A percentile compares a stretch with the other conserved stretches of the same genome.
These are phyloP conservation scores for Miamiensis avidus DNA, from an alignment of 169 alveolate species.

Conservation along the genomic window DNA sequence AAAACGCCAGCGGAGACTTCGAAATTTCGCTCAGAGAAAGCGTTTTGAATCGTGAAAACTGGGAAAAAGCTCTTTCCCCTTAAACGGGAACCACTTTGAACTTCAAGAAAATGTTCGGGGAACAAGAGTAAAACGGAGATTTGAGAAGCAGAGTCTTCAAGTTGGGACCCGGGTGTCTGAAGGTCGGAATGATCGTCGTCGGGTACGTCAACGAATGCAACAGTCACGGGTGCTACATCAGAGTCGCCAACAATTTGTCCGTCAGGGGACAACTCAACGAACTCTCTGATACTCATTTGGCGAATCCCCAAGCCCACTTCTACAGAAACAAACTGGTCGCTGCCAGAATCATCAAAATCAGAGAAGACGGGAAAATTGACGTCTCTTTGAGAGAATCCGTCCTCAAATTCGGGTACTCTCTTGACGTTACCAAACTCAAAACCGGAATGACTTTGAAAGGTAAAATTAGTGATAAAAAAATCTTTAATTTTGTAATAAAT, in stretches of 20 bases:
- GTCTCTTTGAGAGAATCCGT: slow-evolving; percentile 61
- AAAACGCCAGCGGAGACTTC: neutral
- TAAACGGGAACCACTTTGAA: slow-evolving; percentile 20
- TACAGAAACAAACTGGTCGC: slow-evolving; percentile 42
- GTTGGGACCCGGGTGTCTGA: slow-evolving; percentile 55
- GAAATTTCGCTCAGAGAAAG: neutral
- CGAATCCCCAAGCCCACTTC: slow-evolving; percentile 42
- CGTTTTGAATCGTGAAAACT: neutral
- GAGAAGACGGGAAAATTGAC: slow-evolving; percentile 59
- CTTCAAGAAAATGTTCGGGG: slow-evolving; percentile 15
- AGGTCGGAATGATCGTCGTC: slow-evolving; percentile 55
- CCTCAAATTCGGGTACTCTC: slow-evolving; percentile 46
- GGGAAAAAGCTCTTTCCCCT: slow-evolving; percentile 29
- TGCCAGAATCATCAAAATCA: slow-evolving; percentile 32
- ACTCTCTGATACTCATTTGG: slow-evolving; percentile 58
- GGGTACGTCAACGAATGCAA: slow-evolving; percentile 71
- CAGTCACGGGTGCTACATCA: slow-evolving; percentile 70
- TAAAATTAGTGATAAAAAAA: neutral
- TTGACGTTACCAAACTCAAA: neutral
- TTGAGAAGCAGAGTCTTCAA: slow-evolving; percentile 62
- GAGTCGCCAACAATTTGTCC: slow-evolving; percentile 54
- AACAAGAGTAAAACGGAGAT: slow-evolving; percentile 48
- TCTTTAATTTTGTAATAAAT: neutral
- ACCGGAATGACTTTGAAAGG: slow-evolving; percentile 6
- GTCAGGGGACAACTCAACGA: slow-evolving; percentile 73